These are phyloP conservation scores for Termitomyces sp. DNA, from an alignment of 768 basidiomycete species.

Conservation along the genomic window DNA sequence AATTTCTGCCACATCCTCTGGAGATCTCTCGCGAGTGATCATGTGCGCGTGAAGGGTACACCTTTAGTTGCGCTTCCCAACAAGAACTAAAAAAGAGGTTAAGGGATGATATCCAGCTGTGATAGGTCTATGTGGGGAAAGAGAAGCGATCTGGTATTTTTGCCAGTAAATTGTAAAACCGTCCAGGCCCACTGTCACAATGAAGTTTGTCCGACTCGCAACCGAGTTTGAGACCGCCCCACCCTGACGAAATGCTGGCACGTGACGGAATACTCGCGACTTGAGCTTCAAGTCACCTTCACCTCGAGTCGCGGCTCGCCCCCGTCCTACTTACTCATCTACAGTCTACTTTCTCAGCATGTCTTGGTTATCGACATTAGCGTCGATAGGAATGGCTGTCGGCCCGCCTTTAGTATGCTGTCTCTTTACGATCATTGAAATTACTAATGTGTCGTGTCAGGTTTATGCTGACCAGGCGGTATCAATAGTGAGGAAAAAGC, in stretches of 20 bases:
- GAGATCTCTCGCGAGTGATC: slow-evolving; percentile 6
- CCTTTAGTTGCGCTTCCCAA: not conserved
- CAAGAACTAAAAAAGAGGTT: not conserved
- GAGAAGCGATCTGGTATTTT: not conserved
- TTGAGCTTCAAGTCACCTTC: not conserved
- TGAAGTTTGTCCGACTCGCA: not conserved
- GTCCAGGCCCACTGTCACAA: not conserved
- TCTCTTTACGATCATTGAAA: not conserved
- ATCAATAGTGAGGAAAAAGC: slow-evolving; percentile 80
- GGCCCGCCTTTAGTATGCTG: slow-evolving; percentile 62
- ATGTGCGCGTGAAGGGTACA: not conserved
- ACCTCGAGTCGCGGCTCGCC: too few species aligned
- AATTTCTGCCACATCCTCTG: slow-evolving; percentile 25
- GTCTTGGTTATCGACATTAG: slow-evolving; percentile 62
- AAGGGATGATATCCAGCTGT: not conserved
- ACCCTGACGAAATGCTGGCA: not conserved
- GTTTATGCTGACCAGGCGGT: slow-evolving; percentile 80
- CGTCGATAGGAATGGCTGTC: slow-evolving; percentile 79
- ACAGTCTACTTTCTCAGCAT: slow-evolving; percentile 1
- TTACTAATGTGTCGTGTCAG: slow-evolving; percentile 18
- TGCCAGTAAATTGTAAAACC: not conserved
- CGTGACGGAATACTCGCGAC: not conserved
- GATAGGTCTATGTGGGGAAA: not conserved
- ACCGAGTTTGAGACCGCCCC: too few species aligned
- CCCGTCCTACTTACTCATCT: not conserved